A percentile compares a stretch with the other conserved stretches of the same genome.
Conservation (phyloP, 2,329 filamentous ascomycete species). For the Hypoxylon sp. region DNA sequence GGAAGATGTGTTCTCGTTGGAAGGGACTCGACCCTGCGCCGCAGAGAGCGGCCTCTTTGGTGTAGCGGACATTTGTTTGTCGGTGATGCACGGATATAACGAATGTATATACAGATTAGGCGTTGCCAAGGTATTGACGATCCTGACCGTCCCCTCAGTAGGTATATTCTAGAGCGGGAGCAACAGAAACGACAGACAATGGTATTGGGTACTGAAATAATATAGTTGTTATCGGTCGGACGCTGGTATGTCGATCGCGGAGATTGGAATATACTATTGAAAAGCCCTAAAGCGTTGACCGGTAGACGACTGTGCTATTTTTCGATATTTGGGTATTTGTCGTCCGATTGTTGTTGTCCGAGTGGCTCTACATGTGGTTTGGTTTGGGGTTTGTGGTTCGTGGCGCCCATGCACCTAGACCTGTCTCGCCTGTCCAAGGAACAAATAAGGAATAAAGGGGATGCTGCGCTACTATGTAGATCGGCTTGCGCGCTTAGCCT, state of each 20-base stretch:
- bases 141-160: constrained; percentile 14
- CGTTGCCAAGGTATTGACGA: constrained; percentile 24
- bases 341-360: constrained; percentile 30
- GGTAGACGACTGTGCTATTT: constrained; percentile 29
- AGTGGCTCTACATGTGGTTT: constrained; percentile 26
- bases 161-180: constrained; percentile 26
- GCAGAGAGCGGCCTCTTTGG: constrained; percentile 65
- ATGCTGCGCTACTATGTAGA: constrained; percentile 29
- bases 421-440: constrained; percentile 4
- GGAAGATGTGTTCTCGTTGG: constrained; percentile 56
- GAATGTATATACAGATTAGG: constrained; percentile 36
- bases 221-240: constrained; percentile 35
- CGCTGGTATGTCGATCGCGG: constrained; percentile 33
- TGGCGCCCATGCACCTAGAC: constrained; percentile 28
- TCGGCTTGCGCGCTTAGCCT: constrained; percentile 31
- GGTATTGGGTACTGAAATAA: constrained; percentile 15
- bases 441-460: constrained; percentile 26
- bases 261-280: constrained; percentile 30
- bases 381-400: constrained; percentile 14
- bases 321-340: constrained; percentile 33
- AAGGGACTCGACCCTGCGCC: constrained; percentile 60
- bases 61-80: constrained; percentile 61
- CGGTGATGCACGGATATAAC: constrained; percentile 20
- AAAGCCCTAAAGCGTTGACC: constrained; percentile 27
- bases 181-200: constrained; percentile 16